A percentile compares a stretch with the other conserved stretches of the same genome.
phyloP scores from a whole-genome alignment of 305 asterid genomes.

The Rubia tinctorum region DNA sequence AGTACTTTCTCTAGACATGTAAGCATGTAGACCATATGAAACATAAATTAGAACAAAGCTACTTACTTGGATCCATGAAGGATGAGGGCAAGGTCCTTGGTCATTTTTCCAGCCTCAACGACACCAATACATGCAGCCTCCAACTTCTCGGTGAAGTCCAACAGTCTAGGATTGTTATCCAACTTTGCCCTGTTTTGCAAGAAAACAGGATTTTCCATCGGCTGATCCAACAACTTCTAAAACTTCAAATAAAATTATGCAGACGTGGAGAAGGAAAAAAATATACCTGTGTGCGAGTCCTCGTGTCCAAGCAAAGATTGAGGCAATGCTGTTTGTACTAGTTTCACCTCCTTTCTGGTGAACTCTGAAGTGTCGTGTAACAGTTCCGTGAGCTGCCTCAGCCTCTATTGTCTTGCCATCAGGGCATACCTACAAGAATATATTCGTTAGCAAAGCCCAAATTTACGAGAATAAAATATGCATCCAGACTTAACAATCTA shows the following conservation, averaged over 20 bases:
- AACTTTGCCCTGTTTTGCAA: slow-evolving; percentile 66
- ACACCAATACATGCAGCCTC: slow-evolving; percentile 90
- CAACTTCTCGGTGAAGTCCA: slow-evolving; percentile 86
- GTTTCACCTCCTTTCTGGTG: slow-evolving; percentile 99
- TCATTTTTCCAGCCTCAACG: slow-evolving; percentile 96
- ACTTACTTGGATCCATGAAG: slow-evolving; percentile 90
- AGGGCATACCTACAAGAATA: slow-evolving; percentile 71
- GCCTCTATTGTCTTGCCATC: slow-evolving; percentile 99
- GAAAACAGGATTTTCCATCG: not conserved
- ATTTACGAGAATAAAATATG: not conserved
- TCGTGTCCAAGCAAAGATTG: slow-evolving; percentile 98
- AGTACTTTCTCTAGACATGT: not conserved
- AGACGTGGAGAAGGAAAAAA: not conserved
- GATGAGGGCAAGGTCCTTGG: slow-evolving; percentile 95
- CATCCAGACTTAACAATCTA: not conserved
- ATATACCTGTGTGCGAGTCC: slow-evolving; percentile 93
- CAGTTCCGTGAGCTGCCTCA: slow-evolving; percentile 99
- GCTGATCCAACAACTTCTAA: not conserved
- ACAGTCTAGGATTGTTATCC: slow-evolving; percentile 74
- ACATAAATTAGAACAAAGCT: slow-evolving; percentile 4
- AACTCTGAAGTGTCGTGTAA: slow-evolving; percentile 92
- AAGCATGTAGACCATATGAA: not conserved
- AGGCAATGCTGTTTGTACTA: slow-evolving; percentile 97
- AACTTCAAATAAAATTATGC: not conserved
- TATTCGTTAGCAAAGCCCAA: slow-evolving; percentile 11